Evolutionary conservation across 2,329 filamentous ascomycete genomes (phyloP), one percentile per base, ranked within the genome.

Genomic region (Neonectria sp.): DNA sequence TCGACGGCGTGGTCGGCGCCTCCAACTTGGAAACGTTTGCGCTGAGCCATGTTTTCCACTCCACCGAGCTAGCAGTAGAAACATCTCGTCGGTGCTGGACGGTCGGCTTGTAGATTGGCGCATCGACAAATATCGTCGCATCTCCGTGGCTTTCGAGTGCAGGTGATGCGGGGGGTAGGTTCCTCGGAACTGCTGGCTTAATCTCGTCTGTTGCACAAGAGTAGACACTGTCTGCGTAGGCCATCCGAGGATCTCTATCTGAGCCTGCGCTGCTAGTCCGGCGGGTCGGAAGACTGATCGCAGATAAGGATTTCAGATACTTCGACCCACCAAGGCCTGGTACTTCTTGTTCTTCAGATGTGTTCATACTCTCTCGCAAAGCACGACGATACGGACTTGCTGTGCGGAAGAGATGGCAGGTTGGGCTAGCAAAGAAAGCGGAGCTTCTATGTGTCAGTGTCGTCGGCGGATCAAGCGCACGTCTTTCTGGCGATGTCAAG

Each of bases 41-140:
- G 9, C 86, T 86, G 45, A 89, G 82, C 84, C 84, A 86, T 0
- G 79, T 83, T 75, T 88, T 88, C 87, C 86, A 89, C 64, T 88
- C 87, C 2, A 82, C 76, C 3, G 86, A 88, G 63, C 85, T 86
- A 6, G 80, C 79, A 1, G 81, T 81, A 1, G 84, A 86, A 3
- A 75, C 70, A 1, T 79, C 77, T n/a, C 83, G 78, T 52, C 79
- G 77, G 21, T 80, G 76, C 55, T 40, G 62, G 55, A 21, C 77
- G 0, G 70, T 76, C 17, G 74, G 70, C 8, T 71, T 69, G 27
- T 79, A 49, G 3, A 21, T 48, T 9, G 65, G 37, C 0, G 31
- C 35, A 2, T 72, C 68, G 2, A 60, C 25, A 12, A 57, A 60
- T 6, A 65, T 68, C 11, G 48, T 67, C 4, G 53, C 61, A 9